Percentiles rank a stretch among this genome's conserved stretches.
These are phyloP conservation scores for Fonsecaea pugnacius DNA, from an alignment of 2,329 filamentous ascomycete genomes.

Conservation along the genomic window DNA sequence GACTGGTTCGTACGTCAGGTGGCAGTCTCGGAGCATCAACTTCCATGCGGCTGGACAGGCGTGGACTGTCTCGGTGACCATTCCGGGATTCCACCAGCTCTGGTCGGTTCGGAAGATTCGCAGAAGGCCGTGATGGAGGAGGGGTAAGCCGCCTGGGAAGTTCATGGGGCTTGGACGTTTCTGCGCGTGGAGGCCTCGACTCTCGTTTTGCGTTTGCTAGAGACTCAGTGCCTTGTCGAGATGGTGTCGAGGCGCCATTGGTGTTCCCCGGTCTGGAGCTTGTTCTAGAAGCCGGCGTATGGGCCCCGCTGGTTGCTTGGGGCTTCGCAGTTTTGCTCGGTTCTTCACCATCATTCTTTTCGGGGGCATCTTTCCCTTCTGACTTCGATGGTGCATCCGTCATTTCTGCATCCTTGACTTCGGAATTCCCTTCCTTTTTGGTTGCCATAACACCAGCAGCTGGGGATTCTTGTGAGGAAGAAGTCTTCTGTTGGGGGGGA, in stretches of 20 bases:
- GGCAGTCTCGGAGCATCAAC: slow-evolving; percentile 31
- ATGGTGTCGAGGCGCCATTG: slow-evolving; percentile 28
- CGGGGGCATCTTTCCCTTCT: slow-evolving; percentile 29
- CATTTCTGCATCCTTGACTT: slow-evolving; percentile 54
- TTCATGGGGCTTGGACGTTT: slow-evolving; percentile 28
- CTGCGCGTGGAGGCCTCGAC: slow-evolving; percentile 25
- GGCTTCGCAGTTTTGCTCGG: slow-evolving; percentile 16
- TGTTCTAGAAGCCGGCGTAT: slow-evolving; percentile 20
- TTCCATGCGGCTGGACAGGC: slow-evolving; percentile 42
- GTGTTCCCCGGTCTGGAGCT: slow-evolving; percentile 18
- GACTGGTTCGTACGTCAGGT: slow-evolving; percentile 44
- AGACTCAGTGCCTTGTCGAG: slow-evolving; percentile 21
- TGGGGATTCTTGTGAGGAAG: slow-evolving; percentile 36
- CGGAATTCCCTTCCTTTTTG: slow-evolving; percentile 50
- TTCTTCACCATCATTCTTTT: slow-evolving; percentile 27
- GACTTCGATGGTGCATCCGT: slow-evolving; percentile 39
- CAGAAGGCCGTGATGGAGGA: slow-evolving; percentile 40
- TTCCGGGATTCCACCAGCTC: slow-evolving; percentile 42
- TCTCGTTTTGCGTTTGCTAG: slow-evolving; percentile 23
- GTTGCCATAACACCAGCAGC: slow-evolving; percentile 23
- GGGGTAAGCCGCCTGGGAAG: slow-evolving; percentile 47
- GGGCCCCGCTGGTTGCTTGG: slow-evolving; percentile 23
- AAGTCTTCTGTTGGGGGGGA: slow-evolving; percentile 22
- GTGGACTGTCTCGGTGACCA: slow-evolving; percentile 44
- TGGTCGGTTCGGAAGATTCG: slow-evolving; percentile 44